Percentiles rank a stretch among this genome's conserved stretches.
Conservation (phyloP, 1,284 basidiomycete genomes). For the Trametes hirsuta region DNA sequence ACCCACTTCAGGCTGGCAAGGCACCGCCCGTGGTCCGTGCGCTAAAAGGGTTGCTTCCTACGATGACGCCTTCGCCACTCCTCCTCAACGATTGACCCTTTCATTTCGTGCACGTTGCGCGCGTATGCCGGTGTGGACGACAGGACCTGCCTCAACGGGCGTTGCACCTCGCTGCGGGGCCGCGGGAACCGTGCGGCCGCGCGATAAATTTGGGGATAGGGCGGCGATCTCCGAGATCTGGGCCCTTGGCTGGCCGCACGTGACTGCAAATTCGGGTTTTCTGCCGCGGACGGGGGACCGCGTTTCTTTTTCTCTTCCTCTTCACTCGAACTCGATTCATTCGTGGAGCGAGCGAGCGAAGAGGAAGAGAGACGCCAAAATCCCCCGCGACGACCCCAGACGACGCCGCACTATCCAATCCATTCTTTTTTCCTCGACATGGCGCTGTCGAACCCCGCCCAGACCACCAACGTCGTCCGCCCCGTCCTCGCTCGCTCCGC, state of each 20-base stretch:
- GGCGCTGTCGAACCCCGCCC: conserved; percentile 33
- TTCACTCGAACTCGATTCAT: conserved; percentile 47
- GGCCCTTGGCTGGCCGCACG: conserved; percentile 4
- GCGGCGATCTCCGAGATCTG: conserved; percentile 15
- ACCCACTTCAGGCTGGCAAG: no score
- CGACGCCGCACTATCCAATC: conserved; percentile 22
- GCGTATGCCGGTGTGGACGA: not conserved
- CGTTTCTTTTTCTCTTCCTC: conserved; percentile 46
- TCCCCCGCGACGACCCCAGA: conserved; percentile 18
- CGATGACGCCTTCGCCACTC: no score
- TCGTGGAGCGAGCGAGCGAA: conserved; percentile 46
- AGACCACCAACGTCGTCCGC: conserved; percentile 40
- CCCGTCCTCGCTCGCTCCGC: conserved; percentile 51
- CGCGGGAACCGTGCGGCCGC: conserved; percentile 1
- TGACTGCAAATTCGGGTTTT: conserved; percentile 10
- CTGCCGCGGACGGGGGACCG: not conserved
- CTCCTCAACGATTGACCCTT: no score
- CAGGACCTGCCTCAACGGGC: not conserved
- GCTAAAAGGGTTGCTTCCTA: no score
- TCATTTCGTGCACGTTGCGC: no score
- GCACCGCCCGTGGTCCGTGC: no score
- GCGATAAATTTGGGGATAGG: conserved; percentile 10
- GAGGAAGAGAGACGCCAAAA: conserved; percentile 49
- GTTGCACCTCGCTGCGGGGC: not conserved
- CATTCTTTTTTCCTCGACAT: conserved; percentile 32